These are phyloP conservation scores for Schoenoplectus triqueter DNA, from an alignment of 202 grass and related monocot species.

Conservation along the genomic window DNA sequence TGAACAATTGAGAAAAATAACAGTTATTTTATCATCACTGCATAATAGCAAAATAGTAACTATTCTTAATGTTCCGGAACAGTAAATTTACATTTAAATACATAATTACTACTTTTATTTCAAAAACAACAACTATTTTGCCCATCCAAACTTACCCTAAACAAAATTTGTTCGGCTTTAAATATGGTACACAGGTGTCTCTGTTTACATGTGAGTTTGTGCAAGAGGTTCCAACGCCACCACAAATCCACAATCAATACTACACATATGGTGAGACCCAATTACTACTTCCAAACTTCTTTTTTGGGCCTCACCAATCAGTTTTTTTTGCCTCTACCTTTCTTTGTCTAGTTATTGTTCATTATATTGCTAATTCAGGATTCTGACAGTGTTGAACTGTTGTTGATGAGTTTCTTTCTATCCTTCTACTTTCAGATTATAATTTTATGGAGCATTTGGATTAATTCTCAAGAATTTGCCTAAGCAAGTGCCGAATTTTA, in stretches of 20 bases:
- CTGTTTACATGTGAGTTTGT: slow-evolving; percentile 34
- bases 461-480: not conserved
- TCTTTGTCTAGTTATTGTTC: not conserved
- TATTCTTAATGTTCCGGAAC: no score
- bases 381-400: not conserved
- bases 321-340: slow-evolving; percentile 4
- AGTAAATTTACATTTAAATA: no score
- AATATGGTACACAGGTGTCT: slow-evolving; percentile 5
- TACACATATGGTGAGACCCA: not conserved
- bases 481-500: not conserved
- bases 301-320: slow-evolving; percentile 24
- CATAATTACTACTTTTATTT: no score
- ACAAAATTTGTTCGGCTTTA: slow-evolving; percentile 4
- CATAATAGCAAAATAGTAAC: no score
- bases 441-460: slow-evolving; percentile 4
- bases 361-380: not conserved
- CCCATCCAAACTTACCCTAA: no score
- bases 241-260: not conserved
- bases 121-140: no score
- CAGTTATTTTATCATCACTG: no score
- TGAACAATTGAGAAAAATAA: no score
- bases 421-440: not conserved
- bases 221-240: slow-evolving; percentile 31
- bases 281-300: slow-evolving; percentile 24
- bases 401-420: slow-evolving; percentile 12